Evolutionary conservation across 768 basidiomycete species (phyloP), one percentile per base, ranked within the genome.

Genomic region (Galerina marginata): DNA sequence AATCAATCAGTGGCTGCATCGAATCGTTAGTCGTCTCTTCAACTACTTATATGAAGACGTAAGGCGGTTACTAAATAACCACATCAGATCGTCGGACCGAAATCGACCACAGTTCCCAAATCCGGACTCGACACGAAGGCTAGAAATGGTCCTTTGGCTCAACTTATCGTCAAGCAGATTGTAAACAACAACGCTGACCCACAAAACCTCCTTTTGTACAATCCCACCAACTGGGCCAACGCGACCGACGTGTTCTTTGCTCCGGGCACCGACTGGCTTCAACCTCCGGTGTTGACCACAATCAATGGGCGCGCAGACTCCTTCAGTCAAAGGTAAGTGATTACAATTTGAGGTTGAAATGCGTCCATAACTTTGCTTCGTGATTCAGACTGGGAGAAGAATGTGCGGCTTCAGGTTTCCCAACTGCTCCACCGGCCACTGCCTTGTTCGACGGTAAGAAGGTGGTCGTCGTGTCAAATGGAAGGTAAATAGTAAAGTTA

Each of bases 381-480:
- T 7, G 29, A 7, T n/a, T 56, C 67, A 82, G 82, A 52, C 63
- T 83, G 20, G 83, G 81, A 25, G 75, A 80, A 59, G 81, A 83
- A 71, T 83, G 81, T 56, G 64, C 69, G 9, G 60, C 69, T 6
- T 58, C 59, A 15, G 59, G 58, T 12, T 73, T 69, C 61, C 68
- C 71, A 2, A 59, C 50, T 49, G 52, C 67, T 15, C 77, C 83
- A 50, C 86, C 86, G 6, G 64, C 72, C 4, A 71, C 73, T 45
- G 78, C 77, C 20, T 71, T 88, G 20, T 88, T 88, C 64, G 77
- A 84, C 51, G 71, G 81, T 4, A 75, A 76, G 66, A 81, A 84
- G 57, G 79, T 86, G 11, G 82, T 77, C 15, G 83, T 88, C 55
- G 75, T 87, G 9, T 82, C 78, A 7, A 87, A 88, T 65, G 86